A percentile compares a stretch with the other conserved stretches of the same genome.
Conservation (phyloP, 2,329 filamentous ascomycete genomes). For the Beauveria pseudobassiana region DNA sequence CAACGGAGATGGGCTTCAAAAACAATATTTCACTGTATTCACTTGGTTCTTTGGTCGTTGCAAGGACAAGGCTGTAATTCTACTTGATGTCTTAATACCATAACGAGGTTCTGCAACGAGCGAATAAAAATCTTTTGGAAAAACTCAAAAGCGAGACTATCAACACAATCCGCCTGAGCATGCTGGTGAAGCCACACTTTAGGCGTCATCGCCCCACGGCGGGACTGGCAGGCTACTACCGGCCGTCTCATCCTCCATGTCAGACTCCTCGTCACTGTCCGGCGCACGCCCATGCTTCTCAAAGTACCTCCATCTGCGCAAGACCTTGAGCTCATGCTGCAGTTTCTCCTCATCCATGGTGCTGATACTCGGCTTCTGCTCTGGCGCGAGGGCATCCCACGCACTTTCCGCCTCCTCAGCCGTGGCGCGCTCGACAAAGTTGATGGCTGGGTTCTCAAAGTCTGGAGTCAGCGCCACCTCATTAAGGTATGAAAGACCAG, state of each 20-base stretch:
- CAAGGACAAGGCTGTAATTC: conserved; percentile 5
- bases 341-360: conserved; percentile 16
- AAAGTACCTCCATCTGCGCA: conserved; percentile 21
- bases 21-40: background rate
- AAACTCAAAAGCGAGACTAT: background rate
- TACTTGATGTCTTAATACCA: conserved; percentile 1
- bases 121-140: background rate
- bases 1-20: background rate
- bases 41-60: background rate
- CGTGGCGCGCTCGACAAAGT: conserved; percentile 19
- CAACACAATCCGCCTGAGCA: too few relatives aligned
- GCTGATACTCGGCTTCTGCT: conserved; percentile 22
- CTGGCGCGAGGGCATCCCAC: conserved; percentile 25
- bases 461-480: conserved; percentile 37
- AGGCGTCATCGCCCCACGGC: background rate
- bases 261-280: conserved; percentile 15
- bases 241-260: conserved; percentile 13
- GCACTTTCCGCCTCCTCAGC: conserved; percentile 19
- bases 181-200: background rate
- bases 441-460: conserved; percentile 34
- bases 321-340: conserved; percentile 18
- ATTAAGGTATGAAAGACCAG: conserved; percentile 55
- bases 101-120: background rate
- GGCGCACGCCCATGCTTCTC: conserved; percentile 21
- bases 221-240: background rate